phyloP scores from a whole-genome alignment of 202 grass and related monocot species.

The Eragrostis tef region DNA sequence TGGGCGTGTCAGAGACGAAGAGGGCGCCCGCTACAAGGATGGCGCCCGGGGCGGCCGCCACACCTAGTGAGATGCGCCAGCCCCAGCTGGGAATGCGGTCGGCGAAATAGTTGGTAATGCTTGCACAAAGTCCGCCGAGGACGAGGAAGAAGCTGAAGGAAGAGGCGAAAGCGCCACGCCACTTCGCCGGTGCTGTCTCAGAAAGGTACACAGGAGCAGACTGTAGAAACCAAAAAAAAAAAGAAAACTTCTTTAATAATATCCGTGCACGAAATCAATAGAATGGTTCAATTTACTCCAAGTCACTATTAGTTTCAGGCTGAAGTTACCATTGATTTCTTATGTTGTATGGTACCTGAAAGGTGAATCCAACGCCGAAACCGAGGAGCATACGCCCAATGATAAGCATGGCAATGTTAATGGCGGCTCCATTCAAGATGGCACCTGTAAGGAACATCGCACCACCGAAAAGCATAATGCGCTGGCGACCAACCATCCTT shows the following conservation, averaged over 20 bases:
- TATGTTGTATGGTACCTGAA: slow-evolving; percentile 30
- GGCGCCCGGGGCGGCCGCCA: slow-evolving; percentile 47
- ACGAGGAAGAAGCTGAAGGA: slow-evolving; percentile 34
- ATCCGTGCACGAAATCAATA: too few relatives aligned
- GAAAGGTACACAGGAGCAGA: slow-evolving; percentile 51
- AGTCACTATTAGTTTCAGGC: too few relatives aligned
- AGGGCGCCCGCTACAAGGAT: slow-evolving; percentile 39
- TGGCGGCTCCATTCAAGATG: slow-evolving; percentile 47
- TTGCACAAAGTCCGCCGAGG: slow-evolving; percentile 38
- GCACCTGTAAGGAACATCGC: slow-evolving; percentile 45
- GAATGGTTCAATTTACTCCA: background rate
- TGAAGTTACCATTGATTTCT: too few relatives aligned
- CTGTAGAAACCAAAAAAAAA: background rate
- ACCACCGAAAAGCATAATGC: slow-evolving; percentile 52
- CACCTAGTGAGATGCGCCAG: slow-evolving; percentile 55
- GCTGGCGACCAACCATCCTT: slow-evolving; percentile 35
- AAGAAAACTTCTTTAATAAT: too few relatives aligned
- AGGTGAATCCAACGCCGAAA: slow-evolving; percentile 50
- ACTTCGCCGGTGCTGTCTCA: slow-evolving; percentile 38
- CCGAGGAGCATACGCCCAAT: slow-evolving; percentile 62
- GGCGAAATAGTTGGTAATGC: slow-evolving; percentile 48
- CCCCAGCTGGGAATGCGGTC: slow-evolving; percentile 46
- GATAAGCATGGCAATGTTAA: slow-evolving; percentile 59
- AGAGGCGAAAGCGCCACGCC: slow-evolving; percentile 53
- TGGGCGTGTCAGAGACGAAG: slow-evolving; percentile 50